Percentiles rank a stretch among this genome's conserved stretches.
Evolutionary conservation across 805 yeast species (phyloP).

Genomic region (Starmera pachycereana): DNA sequence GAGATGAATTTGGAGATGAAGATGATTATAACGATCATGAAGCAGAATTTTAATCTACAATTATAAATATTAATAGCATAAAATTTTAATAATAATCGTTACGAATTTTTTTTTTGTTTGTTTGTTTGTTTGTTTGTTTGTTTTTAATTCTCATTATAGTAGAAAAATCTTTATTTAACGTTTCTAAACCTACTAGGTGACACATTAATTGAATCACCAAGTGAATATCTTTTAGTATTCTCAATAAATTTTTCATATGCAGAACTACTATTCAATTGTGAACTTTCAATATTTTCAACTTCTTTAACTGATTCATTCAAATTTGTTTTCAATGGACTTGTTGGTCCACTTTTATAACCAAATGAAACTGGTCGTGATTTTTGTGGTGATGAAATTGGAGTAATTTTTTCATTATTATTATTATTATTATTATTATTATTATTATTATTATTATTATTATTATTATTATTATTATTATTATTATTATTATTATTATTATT

Average conservation of each 20-base stretch:
- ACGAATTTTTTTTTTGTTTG: too few species aligned
- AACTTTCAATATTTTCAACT: slow-evolving; percentile 5
- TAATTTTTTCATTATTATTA: too few species aligned
- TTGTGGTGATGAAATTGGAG: slow-evolving; percentile 1
- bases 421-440: too few species aligned
- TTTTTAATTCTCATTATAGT: too few species aligned
- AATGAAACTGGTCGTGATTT: slow-evolving; percentile 7
- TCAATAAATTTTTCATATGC: slow-evolving; percentile 26
- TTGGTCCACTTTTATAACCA: slow-evolving; percentile 3
- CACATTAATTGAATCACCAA: background rate
- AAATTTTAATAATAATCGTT: too few species aligned
- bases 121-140: too few species aligned
- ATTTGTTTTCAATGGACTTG: slow-evolving; percentile 9
- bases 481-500: too few species aligned
- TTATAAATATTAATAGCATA: too few species aligned
- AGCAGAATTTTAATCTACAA: slow-evolving; percentile 42
- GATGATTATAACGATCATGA: slow-evolving; percentile 43
- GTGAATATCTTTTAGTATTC: slow-evolving; percentile 3
- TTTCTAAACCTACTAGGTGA: slow-evolving; percentile 3
- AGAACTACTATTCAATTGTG: slow-evolving; percentile 35
- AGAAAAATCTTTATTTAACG: too few species aligned
- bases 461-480: too few species aligned
- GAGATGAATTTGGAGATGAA: slow-evolving; percentile 37
- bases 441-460: too few species aligned
- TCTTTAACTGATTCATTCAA: slow-evolving; percentile 4